Percentiles rank a stretch among this genome's conserved stretches.
phyloP scores from a whole-genome alignment of 805 yeast species.

The Yamadazyma insecticola region DNA sequence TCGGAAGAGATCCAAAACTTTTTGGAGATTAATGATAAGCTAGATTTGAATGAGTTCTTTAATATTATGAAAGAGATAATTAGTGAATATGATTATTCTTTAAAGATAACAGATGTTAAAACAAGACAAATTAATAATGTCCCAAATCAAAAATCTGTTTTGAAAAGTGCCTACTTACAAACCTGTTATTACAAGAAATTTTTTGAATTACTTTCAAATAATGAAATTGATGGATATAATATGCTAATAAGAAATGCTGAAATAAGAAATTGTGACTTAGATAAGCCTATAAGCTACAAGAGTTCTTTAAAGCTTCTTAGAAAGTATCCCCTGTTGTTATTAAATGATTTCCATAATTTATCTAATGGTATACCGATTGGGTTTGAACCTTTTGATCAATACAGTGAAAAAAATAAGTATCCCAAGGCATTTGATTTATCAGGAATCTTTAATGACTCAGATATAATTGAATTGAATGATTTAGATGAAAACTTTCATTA shows the following conservation, averaged over 20 bases:
- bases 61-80: constrained; percentile 11
- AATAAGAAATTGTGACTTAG: constrained; percentile 45
- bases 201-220: constrained; percentile 29
- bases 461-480: constrained; percentile 10
- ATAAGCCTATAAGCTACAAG: constrained; percentile 42
- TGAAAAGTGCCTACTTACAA: constrained; percentile 51
- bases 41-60: constrained; percentile 24
- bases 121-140: constrained; percentile 43
- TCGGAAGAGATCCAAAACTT: constrained; percentile 20
- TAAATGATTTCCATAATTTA: constrained; percentile 40
- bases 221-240: constrained; percentile 27
- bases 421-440: constrained; percentile 8
- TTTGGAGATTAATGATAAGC: constrained; percentile 11
- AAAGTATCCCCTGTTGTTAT: constrained; percentile 29
- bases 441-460: constrained; percentile 1
- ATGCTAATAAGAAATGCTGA: constrained; percentile 43
- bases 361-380: constrained; percentile 44
- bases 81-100: constrained; percentile 6
- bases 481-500: constrained; percentile 17
- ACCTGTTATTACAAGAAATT: constrained; percentile 55
- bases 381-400: constrained; percentile 34
- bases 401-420: constrained; percentile 6
- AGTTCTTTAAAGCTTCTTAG: constrained; percentile 35
- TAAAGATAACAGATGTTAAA: constrained; percentile 48
- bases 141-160: constrained; percentile 49